Evolutionary conservation across 441 rosid genomes (phyloP), one percentile per base, ranked within the genome.

Genomic region (Pelargonium australe): DNA sequence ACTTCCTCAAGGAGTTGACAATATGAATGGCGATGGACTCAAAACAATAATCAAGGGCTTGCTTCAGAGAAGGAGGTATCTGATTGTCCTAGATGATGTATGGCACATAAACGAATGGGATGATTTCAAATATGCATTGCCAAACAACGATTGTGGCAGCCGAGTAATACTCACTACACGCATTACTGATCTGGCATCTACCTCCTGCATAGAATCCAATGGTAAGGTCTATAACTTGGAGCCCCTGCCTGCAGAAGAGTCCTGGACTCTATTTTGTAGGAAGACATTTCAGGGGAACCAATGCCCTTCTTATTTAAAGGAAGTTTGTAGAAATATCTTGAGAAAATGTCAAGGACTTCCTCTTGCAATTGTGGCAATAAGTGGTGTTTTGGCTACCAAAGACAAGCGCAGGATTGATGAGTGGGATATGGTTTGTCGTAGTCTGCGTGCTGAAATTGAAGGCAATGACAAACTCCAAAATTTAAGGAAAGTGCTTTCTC

Each of bases 301-400:
- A 7, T 83, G 84, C 49, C 84, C 84, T 47, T 62, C 78, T 16
- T 62, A 80, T 66, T 69, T 81, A 63, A 75, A 72, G 45, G 74
- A 68, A 45, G 75, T 79, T 1, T 77, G 77, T 62, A 53, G 55
- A 25, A 53, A 40, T 10, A 79, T 83, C 66, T 63, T 79, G 61
- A 57, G 65, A 66, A 79, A 64, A 4, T 81, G 84, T n/a, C 74
- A 67, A 55, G 84, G 82, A 31, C 71, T 83, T 1, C 82, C 84
- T 0, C 81, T 83, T 40, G 82, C 84, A 2, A 78, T 83, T 16
- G 84, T 83, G 58, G 82, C 83, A 5, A 76, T 83, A 40, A 76
- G 86, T 37, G 83, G 81, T 5, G 75, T 81, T 45, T 58, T 83
- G 72, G 81, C 83, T 1, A 63, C 75, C 7, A 80, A 79, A 63